These are phyloP conservation scores for Psilocybe mexicana DNA, from an alignment of 1,284 basidiomycete genomes.

Conservation along the genomic window DNA sequence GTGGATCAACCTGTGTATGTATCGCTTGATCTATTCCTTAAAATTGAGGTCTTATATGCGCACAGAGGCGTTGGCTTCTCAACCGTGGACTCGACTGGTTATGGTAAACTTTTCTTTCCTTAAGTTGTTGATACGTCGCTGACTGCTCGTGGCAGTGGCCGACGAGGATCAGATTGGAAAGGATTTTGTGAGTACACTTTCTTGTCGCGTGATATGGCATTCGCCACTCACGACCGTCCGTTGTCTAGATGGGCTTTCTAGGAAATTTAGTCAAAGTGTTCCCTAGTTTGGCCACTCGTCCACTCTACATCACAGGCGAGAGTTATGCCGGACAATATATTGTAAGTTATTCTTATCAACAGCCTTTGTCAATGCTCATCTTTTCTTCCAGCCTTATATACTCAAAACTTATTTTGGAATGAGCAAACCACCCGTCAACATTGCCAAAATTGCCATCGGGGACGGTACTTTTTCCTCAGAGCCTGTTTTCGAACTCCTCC, in stretches of 20 bases:
- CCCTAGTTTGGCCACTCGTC: conserved; percentile 58
- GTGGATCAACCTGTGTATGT: conserved; percentile 73
- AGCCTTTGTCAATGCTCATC: not conserved
- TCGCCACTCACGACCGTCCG: not conserved
- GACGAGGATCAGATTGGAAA: conserved; percentile 68
- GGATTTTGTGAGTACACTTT: conserved; percentile 58
- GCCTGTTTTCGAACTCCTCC: conserved; percentile 49
- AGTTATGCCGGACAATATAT: conserved; percentile 70
- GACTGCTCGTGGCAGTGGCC: conserved; percentile 39
- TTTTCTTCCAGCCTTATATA: conserved; percentile 60
- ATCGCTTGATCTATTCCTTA: not conserved
- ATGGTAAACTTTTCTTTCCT: conserved; percentile 40
- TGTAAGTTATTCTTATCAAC: conserved; percentile 33
- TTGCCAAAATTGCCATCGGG: conserved; percentile 68
- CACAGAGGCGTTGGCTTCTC: conserved; percentile 62
- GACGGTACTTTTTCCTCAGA: conserved; percentile 58
- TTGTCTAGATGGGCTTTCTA: conserved; percentile 61
- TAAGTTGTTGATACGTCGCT: not conserved
- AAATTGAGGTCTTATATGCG: conserved; percentile 8
- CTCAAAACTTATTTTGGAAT: conserved; percentile 66
- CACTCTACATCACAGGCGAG: conserved; percentile 63
- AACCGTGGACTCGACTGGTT: conserved; percentile 61
- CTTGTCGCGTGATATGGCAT: not conserved
- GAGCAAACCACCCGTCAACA: conserved; percentile 64
- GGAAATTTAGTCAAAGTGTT: conserved; percentile 67